Conservation (phyloP, 2,329 filamentous ascomycete species). For the Scytalidium sp. region DNA sequence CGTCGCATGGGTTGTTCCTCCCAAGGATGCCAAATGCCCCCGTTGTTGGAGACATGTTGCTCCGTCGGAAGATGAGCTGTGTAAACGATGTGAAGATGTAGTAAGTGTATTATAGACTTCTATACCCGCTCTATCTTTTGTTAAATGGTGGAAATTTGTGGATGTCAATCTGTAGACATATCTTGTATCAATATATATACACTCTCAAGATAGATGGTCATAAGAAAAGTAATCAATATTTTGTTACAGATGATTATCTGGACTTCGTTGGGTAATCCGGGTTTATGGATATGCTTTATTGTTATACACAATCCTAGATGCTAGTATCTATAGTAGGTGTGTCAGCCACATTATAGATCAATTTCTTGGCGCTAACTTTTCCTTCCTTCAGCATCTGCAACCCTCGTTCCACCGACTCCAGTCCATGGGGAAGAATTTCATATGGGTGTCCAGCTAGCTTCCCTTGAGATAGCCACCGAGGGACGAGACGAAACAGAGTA, state of each 20-base stretch:
- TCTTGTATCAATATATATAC: not conserved
- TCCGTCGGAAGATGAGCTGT: constrained; percentile 63
- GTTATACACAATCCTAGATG: no score
- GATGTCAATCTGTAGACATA: not conserved
- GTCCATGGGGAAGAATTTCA: not conserved
- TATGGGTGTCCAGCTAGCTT: not conserved
- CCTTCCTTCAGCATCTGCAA: constrained; percentile 54
- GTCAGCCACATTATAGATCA: no score
- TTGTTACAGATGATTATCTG: no score
- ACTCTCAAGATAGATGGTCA: no score
- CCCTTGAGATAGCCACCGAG: no score
- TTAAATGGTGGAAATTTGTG: not conserved
- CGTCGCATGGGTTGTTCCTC: constrained; percentile 32
- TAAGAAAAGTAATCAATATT: no score
- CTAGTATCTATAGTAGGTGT: no score
- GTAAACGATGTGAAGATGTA: constrained; percentile 68
- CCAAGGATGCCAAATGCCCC: constrained; percentile 67
- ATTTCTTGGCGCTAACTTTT: constrained; percentile 61
- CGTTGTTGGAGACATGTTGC: constrained; percentile 88
- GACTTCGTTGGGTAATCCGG: no score
- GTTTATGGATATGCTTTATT: no score
- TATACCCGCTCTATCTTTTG: not conserved
- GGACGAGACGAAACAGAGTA: not conserved
- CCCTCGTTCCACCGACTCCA: constrained; percentile 32
- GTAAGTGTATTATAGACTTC: constrained; percentile 33